These are phyloP conservation scores for Vigna radiata DNA, from an alignment of 306 rosid species.

Conservation along the genomic window DNA sequence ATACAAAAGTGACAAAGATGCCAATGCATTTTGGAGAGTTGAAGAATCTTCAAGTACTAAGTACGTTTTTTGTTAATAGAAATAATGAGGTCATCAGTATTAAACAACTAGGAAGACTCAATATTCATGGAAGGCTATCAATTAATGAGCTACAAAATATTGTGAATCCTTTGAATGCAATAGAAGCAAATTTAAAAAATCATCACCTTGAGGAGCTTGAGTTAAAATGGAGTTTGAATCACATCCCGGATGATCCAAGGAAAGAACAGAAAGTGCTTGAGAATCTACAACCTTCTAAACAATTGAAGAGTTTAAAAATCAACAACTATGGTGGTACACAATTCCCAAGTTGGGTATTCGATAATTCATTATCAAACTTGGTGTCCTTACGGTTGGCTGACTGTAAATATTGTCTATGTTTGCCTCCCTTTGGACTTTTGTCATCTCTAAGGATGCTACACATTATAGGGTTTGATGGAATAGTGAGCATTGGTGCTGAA, in stretches of 20 bases:
- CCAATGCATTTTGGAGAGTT: neutral
- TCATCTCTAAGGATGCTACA: neutral
- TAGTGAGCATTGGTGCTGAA: neutral
- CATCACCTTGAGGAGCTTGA: neutral
- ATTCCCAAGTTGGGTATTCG: no score
- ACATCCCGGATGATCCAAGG: neutral
- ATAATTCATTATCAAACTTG: no score
- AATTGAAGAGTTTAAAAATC: no score
- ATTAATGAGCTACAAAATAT: no score
- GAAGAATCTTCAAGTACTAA: neutral
- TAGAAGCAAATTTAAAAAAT: neutral
- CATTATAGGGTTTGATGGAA: neutral
- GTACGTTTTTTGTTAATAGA: neutral
- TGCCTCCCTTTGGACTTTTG: neutral
- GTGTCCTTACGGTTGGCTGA: no score
- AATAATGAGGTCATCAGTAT: neutral
- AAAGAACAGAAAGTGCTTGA: no score
- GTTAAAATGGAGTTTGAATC: neutral
- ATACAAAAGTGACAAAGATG: neutral
- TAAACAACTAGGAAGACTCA: neutral
- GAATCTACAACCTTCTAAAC: no score
- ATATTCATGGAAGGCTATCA: neutral
- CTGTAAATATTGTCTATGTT: neutral
- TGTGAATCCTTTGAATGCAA: neutral
- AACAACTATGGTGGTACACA: no score